Conservation (phyloP, 2,329 filamentous ascomycete species). For the Phaeosphaeriaceae sp. region DNA sequence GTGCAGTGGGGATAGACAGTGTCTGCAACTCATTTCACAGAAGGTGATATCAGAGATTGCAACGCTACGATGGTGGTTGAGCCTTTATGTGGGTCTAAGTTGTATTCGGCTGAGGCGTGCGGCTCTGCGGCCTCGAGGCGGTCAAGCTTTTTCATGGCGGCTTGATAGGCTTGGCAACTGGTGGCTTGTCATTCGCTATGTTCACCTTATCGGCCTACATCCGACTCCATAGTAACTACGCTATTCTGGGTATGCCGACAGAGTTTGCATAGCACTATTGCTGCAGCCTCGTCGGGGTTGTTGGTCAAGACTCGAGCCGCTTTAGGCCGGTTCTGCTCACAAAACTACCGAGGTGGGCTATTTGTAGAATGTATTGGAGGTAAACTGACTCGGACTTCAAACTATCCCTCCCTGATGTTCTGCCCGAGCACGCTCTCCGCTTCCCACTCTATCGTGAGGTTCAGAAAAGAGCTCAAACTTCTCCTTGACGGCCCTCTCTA, state of each 20-base stretch:
- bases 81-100: conserved; percentile 1
- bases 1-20: too few species aligned
- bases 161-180: conserved; percentile 1
- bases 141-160: conserved; percentile 14
- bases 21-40: neutral
- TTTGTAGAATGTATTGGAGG: too few species aligned
- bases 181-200: conserved; percentile 1
- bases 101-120: conserved; percentile 3
- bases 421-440: too few species aligned
- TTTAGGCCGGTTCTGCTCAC: too few species aligned
- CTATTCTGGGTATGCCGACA: neutral
- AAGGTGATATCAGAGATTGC: neutral
- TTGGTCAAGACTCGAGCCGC: too few species aligned
- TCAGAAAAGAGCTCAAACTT: conserved; percentile 14
- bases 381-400: too few species aligned
- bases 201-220: neutral
- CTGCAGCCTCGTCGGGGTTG: too few species aligned
- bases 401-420: too few species aligned
- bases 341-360: too few species aligned
- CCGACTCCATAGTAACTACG: neutral
- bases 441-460: neutral
- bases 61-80: conserved; percentile 1
- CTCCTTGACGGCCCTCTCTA: conserved; percentile 20
- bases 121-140: conserved; percentile 20
- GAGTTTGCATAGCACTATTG: too few species aligned